These are phyloP conservation scores for Exophiala phaeomuriformis DNA, from an alignment of 2,329 filamentous ascomycete genomes.

Conservation along the genomic window DNA sequence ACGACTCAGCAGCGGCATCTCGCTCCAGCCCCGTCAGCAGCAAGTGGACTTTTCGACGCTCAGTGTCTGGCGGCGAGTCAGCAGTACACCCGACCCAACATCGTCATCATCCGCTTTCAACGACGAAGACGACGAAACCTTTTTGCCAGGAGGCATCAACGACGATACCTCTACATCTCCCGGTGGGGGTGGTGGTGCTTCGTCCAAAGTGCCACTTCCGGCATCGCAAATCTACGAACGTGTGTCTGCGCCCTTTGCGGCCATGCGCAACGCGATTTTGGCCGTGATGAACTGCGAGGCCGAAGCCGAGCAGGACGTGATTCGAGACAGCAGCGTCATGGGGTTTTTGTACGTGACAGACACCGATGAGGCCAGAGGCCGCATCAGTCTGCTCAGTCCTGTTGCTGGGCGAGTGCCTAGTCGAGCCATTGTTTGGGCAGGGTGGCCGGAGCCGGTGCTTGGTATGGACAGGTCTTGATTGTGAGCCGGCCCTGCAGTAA, in stretches of 20 bases:
- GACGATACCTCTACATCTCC: conserved; percentile 30
- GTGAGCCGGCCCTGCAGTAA: too few relatives aligned
- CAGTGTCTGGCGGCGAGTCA: conserved; percentile 61
- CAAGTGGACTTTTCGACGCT: conserved; percentile 70
- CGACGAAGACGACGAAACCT: conserved; percentile 42
- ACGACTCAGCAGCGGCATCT: conserved; percentile 47
- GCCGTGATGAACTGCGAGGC: conserved; percentile 73
- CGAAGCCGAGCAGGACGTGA: conserved; percentile 56
- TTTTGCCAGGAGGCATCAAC: conserved; percentile 31
- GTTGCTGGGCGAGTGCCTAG: conserved; percentile 74
- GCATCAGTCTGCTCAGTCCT: conserved; percentile 74
- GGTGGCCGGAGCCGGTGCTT: conserved; percentile 77
- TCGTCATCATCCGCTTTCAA: conserved; percentile 1
- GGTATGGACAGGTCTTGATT: conserved; percentile 56
- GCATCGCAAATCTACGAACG: conserved; percentile 27
- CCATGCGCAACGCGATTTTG: conserved; percentile 71
- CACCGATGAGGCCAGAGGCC: conserved; percentile 75
- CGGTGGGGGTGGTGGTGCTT: background rate
- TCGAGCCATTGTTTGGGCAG: conserved; percentile 73
- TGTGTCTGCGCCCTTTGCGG: conserved; percentile 29
- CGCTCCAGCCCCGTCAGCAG: conserved; percentile 80
- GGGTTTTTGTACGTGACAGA: conserved; percentile 91
- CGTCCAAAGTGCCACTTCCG: conserved; percentile 24
- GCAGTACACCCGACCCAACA: conserved; percentile 12
- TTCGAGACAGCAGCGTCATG: conserved; percentile 76